Conservation (phyloP, 2,329 filamentous ascomycete species). For the Neonectria sp. region DNA sequence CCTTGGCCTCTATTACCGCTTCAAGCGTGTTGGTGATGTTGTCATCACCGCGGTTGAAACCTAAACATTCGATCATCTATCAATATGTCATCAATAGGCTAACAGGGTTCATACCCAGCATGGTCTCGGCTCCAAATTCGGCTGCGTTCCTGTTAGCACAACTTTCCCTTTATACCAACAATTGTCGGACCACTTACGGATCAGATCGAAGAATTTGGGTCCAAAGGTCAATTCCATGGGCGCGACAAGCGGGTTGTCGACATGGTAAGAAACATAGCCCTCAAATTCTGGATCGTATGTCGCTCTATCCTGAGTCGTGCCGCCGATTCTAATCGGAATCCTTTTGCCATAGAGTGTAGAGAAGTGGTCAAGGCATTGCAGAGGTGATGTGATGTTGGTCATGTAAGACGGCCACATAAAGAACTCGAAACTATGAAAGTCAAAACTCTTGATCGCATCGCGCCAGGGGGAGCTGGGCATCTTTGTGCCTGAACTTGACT, state of each 20-base stretch:
- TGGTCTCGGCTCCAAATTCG: too few species aligned
- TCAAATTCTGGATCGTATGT: conserved; percentile 12
- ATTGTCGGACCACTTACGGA: background rate
- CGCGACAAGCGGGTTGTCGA: conserved; percentile 7
- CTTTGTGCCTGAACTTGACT: background rate
- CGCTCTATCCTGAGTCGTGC: conserved; percentile 19
- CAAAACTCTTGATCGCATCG: background rate
- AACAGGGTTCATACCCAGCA: too few species aligned
- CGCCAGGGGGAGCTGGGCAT: background rate
- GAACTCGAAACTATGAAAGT: conserved; percentile 2
- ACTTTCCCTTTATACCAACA: background rate
- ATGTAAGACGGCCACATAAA: background rate
- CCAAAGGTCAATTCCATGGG: background rate
- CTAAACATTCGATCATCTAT: background rate
- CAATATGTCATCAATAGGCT: background rate
- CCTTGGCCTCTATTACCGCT: conserved; percentile 5
- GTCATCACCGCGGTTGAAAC: conserved; percentile 21
- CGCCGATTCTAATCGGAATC: conserved; percentile 16
- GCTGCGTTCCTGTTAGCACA: too few species aligned
- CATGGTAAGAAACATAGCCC: conserved; percentile 16
- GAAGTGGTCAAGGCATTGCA: conserved; percentile 1
- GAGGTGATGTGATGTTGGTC: background rate
- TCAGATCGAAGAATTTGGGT: conserved; percentile 1
- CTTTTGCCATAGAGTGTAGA: conserved; percentile 4
- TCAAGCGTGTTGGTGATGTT: conserved; percentile 17